These are phyloP conservation scores for Bondarzewia mesenterica DNA, from an alignment of 1,284 basidiomycete genomes.

Conservation along the genomic window DNA sequence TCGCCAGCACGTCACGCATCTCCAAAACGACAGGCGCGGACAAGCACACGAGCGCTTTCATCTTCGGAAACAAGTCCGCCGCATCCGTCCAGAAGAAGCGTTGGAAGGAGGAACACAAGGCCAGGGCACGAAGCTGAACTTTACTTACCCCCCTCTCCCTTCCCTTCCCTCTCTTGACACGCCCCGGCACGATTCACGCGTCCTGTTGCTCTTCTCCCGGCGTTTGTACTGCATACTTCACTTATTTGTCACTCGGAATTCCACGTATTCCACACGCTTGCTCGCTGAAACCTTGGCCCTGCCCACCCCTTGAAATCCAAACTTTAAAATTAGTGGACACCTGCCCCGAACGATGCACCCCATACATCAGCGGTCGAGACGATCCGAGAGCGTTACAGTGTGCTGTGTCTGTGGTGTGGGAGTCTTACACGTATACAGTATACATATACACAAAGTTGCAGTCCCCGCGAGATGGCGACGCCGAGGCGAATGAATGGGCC, in stretches of 20 bases:
- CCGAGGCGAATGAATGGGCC: not conserved
- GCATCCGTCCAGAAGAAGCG: slow-evolving; percentile 64
- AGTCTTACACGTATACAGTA: not conserved
- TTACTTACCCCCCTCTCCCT: too few relatives aligned
- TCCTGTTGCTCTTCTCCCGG: too few relatives aligned
- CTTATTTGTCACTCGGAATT: too few relatives aligned
- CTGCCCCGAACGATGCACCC: too few relatives aligned
- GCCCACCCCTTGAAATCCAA: too few relatives aligned
- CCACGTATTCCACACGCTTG: too few relatives aligned
- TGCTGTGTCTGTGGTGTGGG: not conserved
- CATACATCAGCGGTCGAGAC: too few relatives aligned
- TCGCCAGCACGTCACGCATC: slow-evolving; percentile 43
- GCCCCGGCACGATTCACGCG: not conserved
- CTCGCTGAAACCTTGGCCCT: too few relatives aligned
- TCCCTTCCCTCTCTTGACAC: too few relatives aligned
- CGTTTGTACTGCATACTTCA: too few relatives aligned
- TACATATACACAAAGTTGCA: not conserved
- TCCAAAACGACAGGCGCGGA: slow-evolving; percentile 73
- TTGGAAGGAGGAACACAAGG: slow-evolving; percentile 38
- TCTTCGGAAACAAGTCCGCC: slow-evolving; percentile 68
- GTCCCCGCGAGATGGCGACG: not conserved
- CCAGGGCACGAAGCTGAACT: not conserved
- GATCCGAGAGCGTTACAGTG: not conserved
- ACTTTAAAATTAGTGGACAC: too few relatives aligned
- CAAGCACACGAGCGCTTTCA: slow-evolving; percentile 69